Evolutionary conservation across 2,329 filamentous ascomycete genomes (phyloP), one percentile per base, ranked within the genome.

Genomic region (Paecilomyces niveus): DNA sequence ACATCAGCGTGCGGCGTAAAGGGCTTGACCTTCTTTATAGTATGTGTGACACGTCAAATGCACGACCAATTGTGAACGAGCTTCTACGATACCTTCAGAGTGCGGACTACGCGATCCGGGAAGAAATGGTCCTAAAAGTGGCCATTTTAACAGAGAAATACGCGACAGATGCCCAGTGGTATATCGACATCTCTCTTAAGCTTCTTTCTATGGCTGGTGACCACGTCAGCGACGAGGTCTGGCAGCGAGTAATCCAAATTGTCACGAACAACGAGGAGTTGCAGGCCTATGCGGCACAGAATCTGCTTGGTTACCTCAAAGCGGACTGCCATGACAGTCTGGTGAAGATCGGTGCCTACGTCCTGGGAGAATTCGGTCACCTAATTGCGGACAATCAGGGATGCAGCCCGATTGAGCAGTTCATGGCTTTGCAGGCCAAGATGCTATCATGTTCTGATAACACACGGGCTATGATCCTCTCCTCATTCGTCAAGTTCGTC

Each of bases 41-140:
- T 85, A 99, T 99, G 94, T 99, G 95, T 74, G 94, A 99, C 75
- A 85, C 89, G 33, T 88, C 88, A n/a, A 99, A 99, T 74, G 92
- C 94, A 7, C 89, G 90, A 63, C 87, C 90, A 9, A 96, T 99
- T 64, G 94, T 99, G 45, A 89, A 89, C 60, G 94, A 99, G 77
- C 85, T 99, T 55, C 78, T 99, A 56, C 90, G 93, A 65, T 97
- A 97, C 74, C 83, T 99, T 8, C 93, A 97, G 70, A 96, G 91
- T 58, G 94, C 94, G 54, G 94, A 99, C 74, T 99, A 96, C 74
- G 93, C 93, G 4, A 97, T 99, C 67, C 86, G 95, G 63, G 95
- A 99, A 77, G 94, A 99, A 74, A 99, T 99, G 94, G 94, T 97
- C 3, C 81, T 99, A 62, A 99, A 99, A 78, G 96, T 99, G 75